Conservation (phyloP, 2,329 filamentous ascomycete species). For the Ascochyta pisi region DNA sequence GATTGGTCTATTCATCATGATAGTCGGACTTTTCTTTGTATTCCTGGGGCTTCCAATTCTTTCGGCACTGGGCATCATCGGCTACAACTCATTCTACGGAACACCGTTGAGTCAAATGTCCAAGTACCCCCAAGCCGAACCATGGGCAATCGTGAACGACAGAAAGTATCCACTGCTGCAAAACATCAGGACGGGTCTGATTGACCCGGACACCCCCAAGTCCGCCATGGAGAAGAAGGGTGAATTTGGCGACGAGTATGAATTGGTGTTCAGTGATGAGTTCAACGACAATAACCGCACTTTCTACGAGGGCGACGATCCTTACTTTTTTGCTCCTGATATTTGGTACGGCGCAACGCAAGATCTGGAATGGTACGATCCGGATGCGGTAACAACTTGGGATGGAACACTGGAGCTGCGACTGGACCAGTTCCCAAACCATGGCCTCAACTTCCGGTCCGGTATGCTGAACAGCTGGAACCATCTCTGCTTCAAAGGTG, state of each 20-base stretch:
- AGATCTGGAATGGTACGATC: constrained; percentile 60
- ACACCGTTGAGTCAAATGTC: constrained; percentile 52
- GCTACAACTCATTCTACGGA: constrained; percentile 49
- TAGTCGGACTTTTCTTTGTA: constrained; percentile 56
- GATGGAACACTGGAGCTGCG: constrained; percentile 56
- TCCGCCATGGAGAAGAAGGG: constrained; percentile 55
- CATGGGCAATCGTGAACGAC: constrained; percentile 59
- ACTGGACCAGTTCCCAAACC: constrained; percentile 56
- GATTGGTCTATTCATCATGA: constrained; percentile 54
- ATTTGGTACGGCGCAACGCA: constrained; percentile 63
- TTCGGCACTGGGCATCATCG: constrained; percentile 52
- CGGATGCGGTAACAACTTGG: constrained; percentile 60
- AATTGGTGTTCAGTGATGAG: constrained; percentile 64
- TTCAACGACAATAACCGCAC: constrained; percentile 61
- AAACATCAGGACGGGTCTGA: constrained; percentile 57
- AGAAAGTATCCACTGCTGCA: constrained; percentile 55
- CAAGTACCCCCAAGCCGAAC: constrained; percentile 33
- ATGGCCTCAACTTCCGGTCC: constrained; percentile 56
- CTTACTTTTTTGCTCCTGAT: constrained; percentile 61
- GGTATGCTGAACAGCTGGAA: constrained; percentile 63
- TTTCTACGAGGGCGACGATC: constrained; percentile 65
- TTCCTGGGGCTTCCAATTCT: constrained; percentile 61
- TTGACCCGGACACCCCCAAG: constrained; percentile 61
- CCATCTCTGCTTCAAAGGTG: constrained; percentile 62
- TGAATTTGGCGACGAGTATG: constrained; percentile 54